A percentile compares a stretch with the other conserved stretches of the same genome.
These are phyloP conservation scores for Solanum chaucha DNA, from an alignment of 257 asterid genomes.

Conservation along the genomic window DNA sequence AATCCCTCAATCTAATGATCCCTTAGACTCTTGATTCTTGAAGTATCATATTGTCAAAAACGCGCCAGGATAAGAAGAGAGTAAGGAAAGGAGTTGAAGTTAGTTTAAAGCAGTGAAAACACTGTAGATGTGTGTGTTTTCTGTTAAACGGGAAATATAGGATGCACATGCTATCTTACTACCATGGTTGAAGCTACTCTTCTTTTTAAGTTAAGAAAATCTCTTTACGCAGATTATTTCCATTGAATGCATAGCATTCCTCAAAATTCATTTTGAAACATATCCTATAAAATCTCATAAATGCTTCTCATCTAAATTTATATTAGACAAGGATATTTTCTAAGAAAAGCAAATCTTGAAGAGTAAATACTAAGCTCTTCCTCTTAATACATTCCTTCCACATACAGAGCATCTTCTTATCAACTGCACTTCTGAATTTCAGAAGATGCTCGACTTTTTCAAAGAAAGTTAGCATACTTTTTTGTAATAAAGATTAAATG, in stretches of 20 bases:
- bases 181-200: background rate
- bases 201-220: background rate
- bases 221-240: background rate
- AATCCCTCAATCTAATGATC: background rate
- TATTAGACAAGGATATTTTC: background rate
- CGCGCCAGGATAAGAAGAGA: background rate
- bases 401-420: background rate
- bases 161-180: background rate
- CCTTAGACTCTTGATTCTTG: background rate
- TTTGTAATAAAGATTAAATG: background rate
- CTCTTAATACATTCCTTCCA: background rate
- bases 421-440: background rate
- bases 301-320: background rate
- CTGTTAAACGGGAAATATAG: background rate
- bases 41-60: background rate
- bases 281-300: background rate
- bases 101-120: background rate
- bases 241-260: background rate
- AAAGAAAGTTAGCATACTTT: background rate
- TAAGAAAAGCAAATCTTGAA: background rate
- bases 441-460: background rate
- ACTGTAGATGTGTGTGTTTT: background rate
- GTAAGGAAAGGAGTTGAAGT: background rate
- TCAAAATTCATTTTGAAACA: background rate
- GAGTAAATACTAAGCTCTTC: background rate